These are phyloP conservation scores for Lentinula raphanica DNA, from an alignment of 768 basidiomycete genomes.

Conservation along the genomic window DNA sequence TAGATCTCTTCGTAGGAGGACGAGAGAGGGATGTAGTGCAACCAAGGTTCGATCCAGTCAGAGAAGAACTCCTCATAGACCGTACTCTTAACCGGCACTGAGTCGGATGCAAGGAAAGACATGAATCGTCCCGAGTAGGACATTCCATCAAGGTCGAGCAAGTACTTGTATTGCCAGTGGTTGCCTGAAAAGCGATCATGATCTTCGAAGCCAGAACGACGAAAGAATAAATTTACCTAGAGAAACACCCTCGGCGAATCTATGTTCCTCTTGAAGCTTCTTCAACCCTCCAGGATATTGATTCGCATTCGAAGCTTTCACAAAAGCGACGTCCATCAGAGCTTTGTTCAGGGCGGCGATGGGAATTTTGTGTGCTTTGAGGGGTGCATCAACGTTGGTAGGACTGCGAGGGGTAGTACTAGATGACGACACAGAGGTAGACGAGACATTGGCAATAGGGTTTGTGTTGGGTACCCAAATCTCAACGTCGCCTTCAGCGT, in stretches of 20 bases:
- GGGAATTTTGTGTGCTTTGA: conserved; percentile 22
- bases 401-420: not conserved
- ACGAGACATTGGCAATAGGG: not conserved
- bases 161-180: conserved; percentile 68
- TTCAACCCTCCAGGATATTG: conserved; percentile 73
- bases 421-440: not conserved
- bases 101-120: conserved; percentile 56
- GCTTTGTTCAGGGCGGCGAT: conserved; percentile 48
- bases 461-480: conserved; percentile 27
- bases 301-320: conserved; percentile 48
- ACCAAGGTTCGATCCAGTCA: conserved; percentile 76
- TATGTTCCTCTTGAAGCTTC: conserved; percentile 57
- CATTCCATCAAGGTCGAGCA: conserved; percentile 75
- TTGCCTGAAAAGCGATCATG: conserved; percentile 18
- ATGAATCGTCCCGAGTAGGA: conserved; percentile 69
- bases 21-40: conserved; percentile 93
- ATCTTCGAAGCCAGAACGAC: too few relatives aligned
- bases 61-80: conserved; percentile 69
- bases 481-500: conserved; percentile 18
- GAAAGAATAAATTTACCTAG: conserved; percentile 45
- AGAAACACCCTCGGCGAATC: conserved; percentile 71
- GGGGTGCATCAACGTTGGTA: not conserved
- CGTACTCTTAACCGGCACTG: conserved; percentile 64
- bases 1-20: conserved; percentile 87
- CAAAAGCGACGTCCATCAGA: conserved; percentile 69